Conservation (phyloP, 345 rosid species). For the Nasturtium officinale region DNA sequence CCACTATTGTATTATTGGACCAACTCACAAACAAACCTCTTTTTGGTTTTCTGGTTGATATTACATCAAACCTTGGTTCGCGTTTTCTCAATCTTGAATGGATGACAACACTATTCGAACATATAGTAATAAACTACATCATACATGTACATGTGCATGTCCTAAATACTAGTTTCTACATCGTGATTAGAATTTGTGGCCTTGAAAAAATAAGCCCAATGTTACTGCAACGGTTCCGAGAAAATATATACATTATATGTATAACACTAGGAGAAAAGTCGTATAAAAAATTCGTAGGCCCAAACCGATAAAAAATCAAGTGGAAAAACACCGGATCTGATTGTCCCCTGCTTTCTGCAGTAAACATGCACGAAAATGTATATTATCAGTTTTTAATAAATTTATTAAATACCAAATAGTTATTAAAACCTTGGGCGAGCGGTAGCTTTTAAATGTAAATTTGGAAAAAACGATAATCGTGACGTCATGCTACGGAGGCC, state of each 20-base stretch:
- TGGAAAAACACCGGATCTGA: slow-evolving; percentile 4
- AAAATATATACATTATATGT: background rate
- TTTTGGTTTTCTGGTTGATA: background rate
- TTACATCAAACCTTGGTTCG: background rate
- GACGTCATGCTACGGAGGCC: slow-evolving; percentile 24
- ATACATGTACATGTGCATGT: background rate
- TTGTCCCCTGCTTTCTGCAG: slow-evolving; percentile 24
- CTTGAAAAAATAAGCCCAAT: background rate
- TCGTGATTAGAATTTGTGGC: background rate
- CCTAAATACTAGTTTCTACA: too few species aligned
- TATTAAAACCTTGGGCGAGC: background rate
- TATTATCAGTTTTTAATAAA: background rate
- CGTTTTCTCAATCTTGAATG: background rate
- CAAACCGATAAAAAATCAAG: background rate
- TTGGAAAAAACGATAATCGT: background rate
- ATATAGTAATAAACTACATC: background rate
- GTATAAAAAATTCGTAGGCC: background rate
- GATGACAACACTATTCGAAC: background rate
- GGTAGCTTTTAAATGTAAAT: background rate
- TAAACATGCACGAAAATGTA: slow-evolving; percentile 9
- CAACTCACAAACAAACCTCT: background rate
- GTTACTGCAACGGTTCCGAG: background rate
- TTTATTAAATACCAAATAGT: background rate
- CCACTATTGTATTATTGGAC: slow-evolving; percentile 4
- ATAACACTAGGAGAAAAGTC: background rate